Evolutionary conservation across 2,329 filamentous ascomycete species (phyloP), one percentile per base, ranked within the genome.

Genomic region (Colletotrichum nymphaeae): DNA sequence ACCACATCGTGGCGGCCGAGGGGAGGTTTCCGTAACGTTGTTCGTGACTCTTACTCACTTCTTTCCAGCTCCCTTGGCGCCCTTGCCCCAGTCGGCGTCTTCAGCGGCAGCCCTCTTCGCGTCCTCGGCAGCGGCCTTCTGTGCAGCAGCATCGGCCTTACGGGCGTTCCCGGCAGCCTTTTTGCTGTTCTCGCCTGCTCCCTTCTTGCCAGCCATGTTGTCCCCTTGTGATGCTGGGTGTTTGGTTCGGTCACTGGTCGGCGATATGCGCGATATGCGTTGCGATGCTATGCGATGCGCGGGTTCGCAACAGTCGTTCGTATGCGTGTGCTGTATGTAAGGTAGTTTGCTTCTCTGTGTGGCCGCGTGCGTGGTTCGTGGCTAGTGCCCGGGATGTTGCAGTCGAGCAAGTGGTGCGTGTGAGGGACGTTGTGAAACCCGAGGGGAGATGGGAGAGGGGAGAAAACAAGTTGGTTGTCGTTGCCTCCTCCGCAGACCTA

Each of bases 151-250:
- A 62, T 98, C 95, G 75, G 95, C 95, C 88, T 99, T 98, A 85
- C 95, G 90, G 75, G 95, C 95, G 83, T 98, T 95, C 76, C 96
- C 97, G 9, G 93, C 91, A 3, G 86, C 95, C 87, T 98, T 98
- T 86, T 98, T 98, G 82, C 89, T 93, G 85, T 93, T 95, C 75
- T 97, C 42, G 8, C 42, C 95, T 67, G 87, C 90, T 63, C 68
- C 72, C 83, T 94, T 95, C 84, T 94, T 94, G 78, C 88, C 89
- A 32, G 88, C 92, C 93, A 95, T 95, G 76, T 76, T 46, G 52
- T 32, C 19, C 35, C 62, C 22, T 56, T 37, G 65, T 42, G 69
- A 30, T 64, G 14, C 49, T 26, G 56, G 37, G 37, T 42, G 24
- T 63, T 35, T 26, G 16, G 46, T 69, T 69, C 67, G 52, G 59